Evolutionary conservation across 331 rosid genomes (phyloP), one percentile per base, ranked within the genome.

Genomic region (Stylosanthes scabra): DNA sequence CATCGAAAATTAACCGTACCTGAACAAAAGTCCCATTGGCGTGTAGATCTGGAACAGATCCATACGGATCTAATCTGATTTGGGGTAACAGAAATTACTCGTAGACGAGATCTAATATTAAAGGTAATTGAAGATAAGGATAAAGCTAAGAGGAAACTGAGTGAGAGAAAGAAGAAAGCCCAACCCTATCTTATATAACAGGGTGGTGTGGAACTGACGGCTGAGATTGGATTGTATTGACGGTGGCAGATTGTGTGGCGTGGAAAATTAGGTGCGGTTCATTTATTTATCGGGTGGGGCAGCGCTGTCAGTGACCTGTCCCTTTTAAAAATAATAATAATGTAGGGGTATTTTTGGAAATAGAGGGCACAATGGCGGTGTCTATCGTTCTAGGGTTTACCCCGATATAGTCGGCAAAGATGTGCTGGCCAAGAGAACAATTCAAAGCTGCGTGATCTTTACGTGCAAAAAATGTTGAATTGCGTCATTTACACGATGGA

Each of bases 31-130:
- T 5, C 29, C 57, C 79, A 66, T 47, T 77, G 3, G 2, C 6
- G 0, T 13, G 81, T 59, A 84, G 88, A 73, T 71, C 82, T 27
- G 9, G 52, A 14, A 0, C 44, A 8, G 88, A 87, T 75, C 81
- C 40, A 66, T 3, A 2, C 47, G 34, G 60, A 67, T 80, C 50
- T 3, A 0, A 5, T 1, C 2, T 3, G 6, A 0, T 39, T 0
- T 39, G 10, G 0, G 8, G 8, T 0, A 0, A 9, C 3, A 3
- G 4, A 49, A 1, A 49, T 3, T 11, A 11, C 5, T 14, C 16
- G 16, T 49, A 5, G 11, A 56, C 9, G 0, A 34, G 78, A 87
- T 76, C 86, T 76, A 8, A 2, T n/a, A 1, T 47, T 39, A 9
- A 9, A 13, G 11, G 3, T 9, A 11, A 41, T 20, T 0, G 11